A percentile compares a stretch with the other conserved stretches of the same genome.
phyloP scores from a whole-genome alignment of 2,329 filamentous ascomycete genomes.

The Ophiostoma novo-ulmi region DNA sequence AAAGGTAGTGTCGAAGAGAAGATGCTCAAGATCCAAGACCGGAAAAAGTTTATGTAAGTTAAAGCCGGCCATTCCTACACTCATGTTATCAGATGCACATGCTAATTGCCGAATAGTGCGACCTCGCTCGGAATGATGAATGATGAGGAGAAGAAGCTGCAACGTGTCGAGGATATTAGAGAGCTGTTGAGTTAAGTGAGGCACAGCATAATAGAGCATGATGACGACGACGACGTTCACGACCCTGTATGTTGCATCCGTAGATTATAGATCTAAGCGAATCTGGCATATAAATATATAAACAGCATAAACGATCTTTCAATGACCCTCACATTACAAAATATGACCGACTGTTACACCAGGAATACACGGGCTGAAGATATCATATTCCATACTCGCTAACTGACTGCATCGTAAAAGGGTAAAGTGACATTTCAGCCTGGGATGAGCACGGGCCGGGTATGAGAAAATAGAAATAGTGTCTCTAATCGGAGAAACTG shows the following conservation, averaged over 20 bases:
- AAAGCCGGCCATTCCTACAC: not conserved
- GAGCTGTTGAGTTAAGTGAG: constrained; percentile 65
- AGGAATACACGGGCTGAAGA: not conserved
- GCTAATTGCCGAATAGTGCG: constrained; percentile 53
- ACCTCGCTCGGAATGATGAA: constrained; percentile 90
- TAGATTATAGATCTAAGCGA: constrained; percentile 1
- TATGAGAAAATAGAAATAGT: not conserved
- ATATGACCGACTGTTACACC: not conserved
- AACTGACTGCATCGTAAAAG: not conserved
- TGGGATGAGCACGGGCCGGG: not conserved
- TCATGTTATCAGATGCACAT: not conserved
- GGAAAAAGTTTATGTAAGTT: constrained; percentile 89
- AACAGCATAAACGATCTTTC: not conserved
- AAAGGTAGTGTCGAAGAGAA: constrained; percentile 88
- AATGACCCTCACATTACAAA: not conserved
- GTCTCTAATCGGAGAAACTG: not conserved
- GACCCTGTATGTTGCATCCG: not conserved
- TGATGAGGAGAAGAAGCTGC: constrained; percentile 85
- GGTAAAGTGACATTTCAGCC: not conserved
- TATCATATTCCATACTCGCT: not conserved
- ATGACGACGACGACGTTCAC: not conserved
- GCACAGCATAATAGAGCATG: not conserved
- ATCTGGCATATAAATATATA: not conserved
- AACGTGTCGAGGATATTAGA: constrained; percentile 89
- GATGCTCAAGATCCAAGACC: constrained; percentile 88